Percentiles rank a stretch among this genome's conserved stretches.
Conservation (phyloP, 805 yeast genomes). For the Debaryomyces maramus region DNA sequence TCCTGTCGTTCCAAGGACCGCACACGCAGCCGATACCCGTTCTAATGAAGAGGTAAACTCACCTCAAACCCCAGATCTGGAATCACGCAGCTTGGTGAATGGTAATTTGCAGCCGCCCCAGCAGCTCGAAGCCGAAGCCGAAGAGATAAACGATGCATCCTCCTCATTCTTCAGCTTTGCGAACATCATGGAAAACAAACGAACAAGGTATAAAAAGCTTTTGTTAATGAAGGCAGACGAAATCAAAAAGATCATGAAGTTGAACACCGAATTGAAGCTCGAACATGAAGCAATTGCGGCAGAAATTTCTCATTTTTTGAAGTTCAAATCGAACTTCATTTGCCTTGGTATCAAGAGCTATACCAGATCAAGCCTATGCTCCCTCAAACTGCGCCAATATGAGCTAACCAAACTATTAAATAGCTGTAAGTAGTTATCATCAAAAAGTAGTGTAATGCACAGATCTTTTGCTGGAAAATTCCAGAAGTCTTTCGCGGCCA, state of each 20-base stretch:
- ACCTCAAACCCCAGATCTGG: too few relatives aligned
- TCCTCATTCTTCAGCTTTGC: slow-evolving; percentile 35
- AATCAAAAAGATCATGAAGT: slow-evolving; percentile 39
- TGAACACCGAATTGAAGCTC: slow-evolving; percentile 48
- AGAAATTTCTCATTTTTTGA: slow-evolving; percentile 59
- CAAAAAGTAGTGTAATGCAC: slow-evolving; percentile 4
- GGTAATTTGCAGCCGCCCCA: not conserved
- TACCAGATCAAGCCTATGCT: slow-evolving; percentile 7
- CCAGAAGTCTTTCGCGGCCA: slow-evolving; percentile 6
- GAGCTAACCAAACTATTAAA: slow-evolving; percentile 3
- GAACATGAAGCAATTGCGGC: slow-evolving; percentile 66
- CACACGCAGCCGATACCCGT: slow-evolving; percentile 17
- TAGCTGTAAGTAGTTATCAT: not conserved
- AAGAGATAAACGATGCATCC: slow-evolving; percentile 10
- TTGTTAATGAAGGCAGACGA: slow-evolving; percentile 41
- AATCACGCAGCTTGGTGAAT: not conserved
- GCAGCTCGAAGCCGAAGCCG: slow-evolving; percentile 1
- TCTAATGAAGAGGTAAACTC: too few relatives aligned
- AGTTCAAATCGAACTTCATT: slow-evolving; percentile 47
- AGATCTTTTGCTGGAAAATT: slow-evolving; percentile 6
- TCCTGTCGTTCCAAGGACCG: slow-evolving; percentile 15
- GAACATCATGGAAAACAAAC: slow-evolving; percentile 51
- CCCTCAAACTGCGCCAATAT: slow-evolving; percentile 4
- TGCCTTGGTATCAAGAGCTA: slow-evolving; percentile 36
- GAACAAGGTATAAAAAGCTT: slow-evolving; percentile 46